Conservation (phyloP, 495 filamentous ascomycete genomes). For the Neurospora sp. region DNA sequence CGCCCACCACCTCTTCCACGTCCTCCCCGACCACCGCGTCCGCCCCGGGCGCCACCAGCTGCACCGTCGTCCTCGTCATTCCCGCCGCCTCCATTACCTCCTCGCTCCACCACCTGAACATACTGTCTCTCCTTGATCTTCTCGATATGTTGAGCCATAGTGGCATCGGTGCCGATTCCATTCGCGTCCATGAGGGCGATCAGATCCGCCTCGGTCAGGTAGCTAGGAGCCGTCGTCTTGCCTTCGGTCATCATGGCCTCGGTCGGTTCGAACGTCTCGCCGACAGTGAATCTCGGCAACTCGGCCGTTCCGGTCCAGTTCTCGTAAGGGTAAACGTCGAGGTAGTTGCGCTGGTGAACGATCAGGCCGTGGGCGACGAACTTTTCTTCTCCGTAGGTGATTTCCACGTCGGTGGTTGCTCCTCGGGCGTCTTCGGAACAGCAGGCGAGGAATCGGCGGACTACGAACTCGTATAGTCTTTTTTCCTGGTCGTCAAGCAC, state of each 20-base stretch:
- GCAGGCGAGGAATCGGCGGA: conserved; percentile 89
- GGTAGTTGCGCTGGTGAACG: conserved; percentile 84
- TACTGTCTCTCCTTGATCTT: conserved; percentile 89
- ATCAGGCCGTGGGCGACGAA: conserved; percentile 74
- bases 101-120: conserved; percentile 53
- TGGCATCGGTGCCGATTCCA: conserved; percentile 95
- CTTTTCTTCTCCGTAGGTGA: conserved; percentile 71
- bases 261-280: conserved; percentile 76
- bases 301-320: conserved; percentile 84
- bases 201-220: conserved; percentile 92
- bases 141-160: conserved; percentile 96
- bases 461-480: conserved; percentile 85
- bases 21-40: conserved; percentile 30
- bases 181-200: conserved; percentile 98
- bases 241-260: conserved; percentile 85
- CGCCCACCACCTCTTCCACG: conserved; percentile 25
- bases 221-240: conserved; percentile 71
- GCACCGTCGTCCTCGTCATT: conserved; percentile 21
- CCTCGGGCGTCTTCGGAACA: conserved; percentile 92
- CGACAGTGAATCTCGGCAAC: conserved; percentile 65
- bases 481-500: conserved; percentile 56
- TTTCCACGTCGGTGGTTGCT: conserved; percentile 69
- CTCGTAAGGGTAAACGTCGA: conserved; percentile 93
- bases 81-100: conserved; percentile 19
- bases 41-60: conserved; percentile 26